phyloP scores from a whole-genome alignment of 805 yeast species.

The Saturnispora bothae region DNA sequence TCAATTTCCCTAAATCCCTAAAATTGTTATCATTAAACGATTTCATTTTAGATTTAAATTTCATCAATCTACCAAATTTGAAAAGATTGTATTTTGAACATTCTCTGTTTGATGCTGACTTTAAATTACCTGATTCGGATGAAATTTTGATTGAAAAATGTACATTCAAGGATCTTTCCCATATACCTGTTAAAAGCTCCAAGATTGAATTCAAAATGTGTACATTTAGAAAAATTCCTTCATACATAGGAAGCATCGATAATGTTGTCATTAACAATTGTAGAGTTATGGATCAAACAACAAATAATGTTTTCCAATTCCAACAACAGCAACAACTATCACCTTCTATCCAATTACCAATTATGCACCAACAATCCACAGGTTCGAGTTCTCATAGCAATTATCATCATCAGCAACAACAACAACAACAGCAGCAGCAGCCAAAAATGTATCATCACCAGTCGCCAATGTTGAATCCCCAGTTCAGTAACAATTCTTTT shows the following conservation, averaged over 20 bases:
- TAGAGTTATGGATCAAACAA: slow-evolving; percentile 24
- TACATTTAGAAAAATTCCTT: slow-evolving; percentile 22
- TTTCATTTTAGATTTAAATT: slow-evolving; percentile 22
- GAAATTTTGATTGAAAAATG: slow-evolving; percentile 24
- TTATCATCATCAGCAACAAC: neutral
- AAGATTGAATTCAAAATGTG: slow-evolving; percentile 25
- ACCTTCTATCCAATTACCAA: too few species aligned
- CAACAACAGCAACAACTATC: slow-evolving; percentile 13
- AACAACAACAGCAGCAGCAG: neutral
- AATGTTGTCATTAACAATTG: slow-evolving; percentile 22
- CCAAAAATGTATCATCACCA: neutral
- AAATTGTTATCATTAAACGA: slow-evolving; percentile 22
- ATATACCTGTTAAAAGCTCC: slow-evolving; percentile 14
- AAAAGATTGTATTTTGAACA: slow-evolving; percentile 22
- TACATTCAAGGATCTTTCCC: slow-evolving; percentile 22
- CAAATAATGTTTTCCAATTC: slow-evolving; percentile 19
- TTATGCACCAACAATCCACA: neutral
- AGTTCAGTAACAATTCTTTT: slow-evolving; percentile 4
- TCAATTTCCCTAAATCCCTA: slow-evolving; percentile 21
- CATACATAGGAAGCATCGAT: slow-evolving; percentile 20
- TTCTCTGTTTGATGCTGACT: slow-evolving; percentile 24
- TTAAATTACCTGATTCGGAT: slow-evolving; percentile 20
- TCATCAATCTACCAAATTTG: slow-evolving; percentile 18
- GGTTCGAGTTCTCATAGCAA: too few species aligned
- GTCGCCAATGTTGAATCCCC: slow-evolving; percentile 7